A percentile compares a stretch with the other conserved stretches of the same genome.
These are phyloP conservation scores for Athelia psychrophila DNA, from an alignment of 1,284 basidiomycete genomes.

Conservation along the genomic window DNA sequence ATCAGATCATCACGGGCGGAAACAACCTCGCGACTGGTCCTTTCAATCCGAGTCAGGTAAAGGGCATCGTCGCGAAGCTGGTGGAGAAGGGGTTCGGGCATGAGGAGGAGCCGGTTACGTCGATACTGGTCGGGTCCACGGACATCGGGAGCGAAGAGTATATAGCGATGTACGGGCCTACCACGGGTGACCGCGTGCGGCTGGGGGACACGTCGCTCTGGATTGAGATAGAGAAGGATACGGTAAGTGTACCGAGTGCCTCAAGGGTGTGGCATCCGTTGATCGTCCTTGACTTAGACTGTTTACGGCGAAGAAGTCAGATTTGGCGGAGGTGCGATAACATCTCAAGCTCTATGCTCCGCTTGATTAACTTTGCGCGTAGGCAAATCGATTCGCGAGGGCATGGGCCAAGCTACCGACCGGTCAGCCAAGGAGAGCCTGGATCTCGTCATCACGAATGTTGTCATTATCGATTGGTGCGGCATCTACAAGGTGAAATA, in stretches of 20 bases:
- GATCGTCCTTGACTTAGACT: slow-evolving; percentile 39
- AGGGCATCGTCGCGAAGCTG: slow-evolving; percentile 41
- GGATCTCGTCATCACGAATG: slow-evolving; percentile 94
- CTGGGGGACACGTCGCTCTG: slow-evolving; percentile 91
- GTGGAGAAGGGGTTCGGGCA: slow-evolving; percentile 63
- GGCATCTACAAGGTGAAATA: slow-evolving; percentile 85
- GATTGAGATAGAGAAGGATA: slow-evolving; percentile 91
- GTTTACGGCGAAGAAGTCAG: slow-evolving; percentile 95
- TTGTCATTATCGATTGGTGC: slow-evolving; percentile 91
- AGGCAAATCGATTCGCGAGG: slow-evolving; percentile 94
- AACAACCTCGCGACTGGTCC: slow-evolving; percentile 71
- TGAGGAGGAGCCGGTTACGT: slow-evolving; percentile 54
- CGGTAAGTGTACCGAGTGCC: slow-evolving; percentile 40
- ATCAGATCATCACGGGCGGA: slow-evolving; percentile 75
- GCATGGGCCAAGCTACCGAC: slow-evolving; percentile 92
- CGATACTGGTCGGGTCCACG: slow-evolving; percentile 45
- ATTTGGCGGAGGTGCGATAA: slow-evolving; percentile 83
- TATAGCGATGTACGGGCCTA: slow-evolving; percentile 94
- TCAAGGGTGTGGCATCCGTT: not conserved
- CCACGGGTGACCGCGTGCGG: slow-evolving; percentile 85
- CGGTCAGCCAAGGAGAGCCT: slow-evolving; percentile 67
- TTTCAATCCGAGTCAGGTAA: slow-evolving; percentile 39
- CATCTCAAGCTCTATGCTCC: slow-evolving; percentile 4
- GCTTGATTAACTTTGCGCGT: slow-evolving; percentile 1
- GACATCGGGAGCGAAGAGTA: slow-evolving; percentile 68